phyloP scores from a whole-genome alignment of 2,329 filamentous ascomycete genomes.

The Alternaria viburni region DNA sequence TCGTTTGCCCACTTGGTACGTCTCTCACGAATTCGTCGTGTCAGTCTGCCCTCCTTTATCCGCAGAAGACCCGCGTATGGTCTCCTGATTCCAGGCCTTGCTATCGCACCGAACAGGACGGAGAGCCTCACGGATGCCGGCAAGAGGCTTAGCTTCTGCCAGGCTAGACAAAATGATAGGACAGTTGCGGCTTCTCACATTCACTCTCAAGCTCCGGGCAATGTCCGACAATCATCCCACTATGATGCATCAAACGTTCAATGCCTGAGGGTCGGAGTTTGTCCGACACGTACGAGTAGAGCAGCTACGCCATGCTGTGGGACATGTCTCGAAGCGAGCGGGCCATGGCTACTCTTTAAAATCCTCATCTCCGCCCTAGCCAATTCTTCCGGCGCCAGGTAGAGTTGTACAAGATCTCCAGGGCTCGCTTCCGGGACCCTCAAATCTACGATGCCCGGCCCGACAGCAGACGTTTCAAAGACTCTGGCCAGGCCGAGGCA shows the following conservation, averaged over 20 bases:
- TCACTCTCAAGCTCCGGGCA: not conserved
- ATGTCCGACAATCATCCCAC: not conserved
- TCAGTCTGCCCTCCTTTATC: not conserved
- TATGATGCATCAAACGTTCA: constrained; percentile 1
- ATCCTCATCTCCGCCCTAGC: constrained; percentile 19
- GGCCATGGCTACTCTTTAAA: constrained; percentile 14
- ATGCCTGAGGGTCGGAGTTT: constrained; percentile 7
- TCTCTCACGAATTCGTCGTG: not conserved
- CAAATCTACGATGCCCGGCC: constrained; percentile 8
- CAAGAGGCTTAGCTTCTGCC: constrained; percentile 11
- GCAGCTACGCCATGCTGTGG: not conserved
- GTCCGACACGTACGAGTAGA: constrained; percentile 5
- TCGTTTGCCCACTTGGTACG: constrained; percentile 3
- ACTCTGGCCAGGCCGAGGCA: constrained; percentile 17
- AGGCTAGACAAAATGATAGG: constrained; percentile 12
- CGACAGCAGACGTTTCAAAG: constrained; percentile 13
- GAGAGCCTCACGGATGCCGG: constrained; percentile 31
- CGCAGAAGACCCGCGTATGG: not conserved
- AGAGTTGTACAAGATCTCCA: constrained; percentile 6
- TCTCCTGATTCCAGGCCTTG: constrained; percentile 6
- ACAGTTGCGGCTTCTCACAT: constrained; percentile 7
- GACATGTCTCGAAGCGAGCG: constrained; percentile 18
- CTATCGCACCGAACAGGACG: not conserved
- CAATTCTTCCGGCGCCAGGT: constrained; percentile 25
- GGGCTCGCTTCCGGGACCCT: constrained; percentile 15